Evolutionary conservation across 306 rosid genomes (phyloP).

Genomic region (Cucurbita maxima): DNA sequence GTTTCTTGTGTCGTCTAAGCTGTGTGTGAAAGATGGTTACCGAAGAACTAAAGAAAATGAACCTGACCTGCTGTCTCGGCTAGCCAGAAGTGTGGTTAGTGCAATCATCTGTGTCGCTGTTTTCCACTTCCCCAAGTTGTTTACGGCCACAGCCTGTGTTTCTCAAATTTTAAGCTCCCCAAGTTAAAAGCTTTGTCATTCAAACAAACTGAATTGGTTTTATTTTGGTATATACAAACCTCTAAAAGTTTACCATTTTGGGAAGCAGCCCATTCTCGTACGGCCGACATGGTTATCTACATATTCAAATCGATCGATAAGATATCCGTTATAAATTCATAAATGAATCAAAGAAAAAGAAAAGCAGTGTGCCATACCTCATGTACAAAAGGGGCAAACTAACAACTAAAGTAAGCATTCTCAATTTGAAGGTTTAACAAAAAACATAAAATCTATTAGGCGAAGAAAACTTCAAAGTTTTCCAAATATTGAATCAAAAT

Average conservation of each 20-base stretch:
- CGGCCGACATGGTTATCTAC: conserved; percentile 98
- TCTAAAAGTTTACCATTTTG: conserved; percentile 73
- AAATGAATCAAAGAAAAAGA: background rate
- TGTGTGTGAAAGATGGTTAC: background rate
- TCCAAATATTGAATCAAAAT: too few relatives aligned
- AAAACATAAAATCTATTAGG: background rate
- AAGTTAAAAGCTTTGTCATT: background rate
- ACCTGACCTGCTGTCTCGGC: conserved; percentile 98
- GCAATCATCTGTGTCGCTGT: conserved; percentile 97
- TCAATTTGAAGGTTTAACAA: background rate
- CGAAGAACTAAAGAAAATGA: background rate
- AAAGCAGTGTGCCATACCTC: background rate
- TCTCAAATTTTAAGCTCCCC: background rate
- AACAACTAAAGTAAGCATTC: background rate
- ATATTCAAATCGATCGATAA: conserved; percentile 14
- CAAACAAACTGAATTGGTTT: background rate
- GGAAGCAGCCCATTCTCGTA: conserved; percentile 99
- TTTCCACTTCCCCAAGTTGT: conserved; percentile 99
- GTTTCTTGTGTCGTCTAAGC: background rate
- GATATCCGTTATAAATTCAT: conserved; percentile 4
- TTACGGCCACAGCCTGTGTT: conserved; percentile 90
- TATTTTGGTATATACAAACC: conserved; percentile 32
- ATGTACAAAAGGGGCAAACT: background rate
- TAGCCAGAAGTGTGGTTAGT: conserved; percentile 65
- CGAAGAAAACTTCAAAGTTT: too few relatives aligned